Conservation (phyloP, 805 yeast species). For the Candida endomychidarum region DNA sequence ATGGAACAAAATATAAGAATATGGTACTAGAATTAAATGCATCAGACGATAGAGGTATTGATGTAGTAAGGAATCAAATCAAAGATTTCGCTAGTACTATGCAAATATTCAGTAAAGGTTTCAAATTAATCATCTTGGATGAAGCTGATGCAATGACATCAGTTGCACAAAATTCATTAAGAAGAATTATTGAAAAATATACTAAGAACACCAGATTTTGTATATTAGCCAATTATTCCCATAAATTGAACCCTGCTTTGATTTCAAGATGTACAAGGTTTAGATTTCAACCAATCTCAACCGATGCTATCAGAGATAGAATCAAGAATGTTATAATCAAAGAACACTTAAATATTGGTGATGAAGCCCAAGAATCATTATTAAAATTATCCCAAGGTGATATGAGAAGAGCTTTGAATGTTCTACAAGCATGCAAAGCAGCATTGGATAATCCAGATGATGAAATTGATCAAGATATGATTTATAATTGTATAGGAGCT, state of each 20-base stretch:
- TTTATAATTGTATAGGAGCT: conserved; percentile 93
- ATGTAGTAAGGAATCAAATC: conserved; percentile 95
- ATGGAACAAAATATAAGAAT: conserved; percentile 77
- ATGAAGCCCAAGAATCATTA: conserved; percentile 64
- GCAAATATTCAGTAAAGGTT: conserved; percentile 85
- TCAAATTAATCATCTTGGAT: conserved; percentile 87
- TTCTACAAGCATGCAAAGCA: conserved; percentile 90
- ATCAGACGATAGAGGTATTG: conserved; percentile 91
- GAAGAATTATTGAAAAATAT: conserved; percentile 86
- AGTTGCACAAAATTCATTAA: conserved; percentile 79
- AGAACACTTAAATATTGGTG: conserved; percentile 60
- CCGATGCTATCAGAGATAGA: conserved; percentile 66
- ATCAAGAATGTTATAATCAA: conserved; percentile 64
- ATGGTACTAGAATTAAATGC: conserved; percentile 96
- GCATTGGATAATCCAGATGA: conserved; percentile 42
- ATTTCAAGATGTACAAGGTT: conserved; percentile 93
- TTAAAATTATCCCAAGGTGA: conserved; percentile 84
- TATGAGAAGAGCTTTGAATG: conserved; percentile 93
- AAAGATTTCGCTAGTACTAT: conserved; percentile 94
- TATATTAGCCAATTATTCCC: conserved; percentile 92
- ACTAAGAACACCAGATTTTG: conserved; percentile 95
- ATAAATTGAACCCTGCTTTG: conserved; percentile 92
- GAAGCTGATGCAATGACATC: conserved; percentile 96
- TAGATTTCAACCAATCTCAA: conserved; percentile 80
- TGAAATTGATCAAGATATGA: conserved; percentile 65